These are phyloP conservation scores for Coemansia sp. DNA, from an alignment of 192 early-diverging fungal genomes.

Conservation along the genomic window DNA sequence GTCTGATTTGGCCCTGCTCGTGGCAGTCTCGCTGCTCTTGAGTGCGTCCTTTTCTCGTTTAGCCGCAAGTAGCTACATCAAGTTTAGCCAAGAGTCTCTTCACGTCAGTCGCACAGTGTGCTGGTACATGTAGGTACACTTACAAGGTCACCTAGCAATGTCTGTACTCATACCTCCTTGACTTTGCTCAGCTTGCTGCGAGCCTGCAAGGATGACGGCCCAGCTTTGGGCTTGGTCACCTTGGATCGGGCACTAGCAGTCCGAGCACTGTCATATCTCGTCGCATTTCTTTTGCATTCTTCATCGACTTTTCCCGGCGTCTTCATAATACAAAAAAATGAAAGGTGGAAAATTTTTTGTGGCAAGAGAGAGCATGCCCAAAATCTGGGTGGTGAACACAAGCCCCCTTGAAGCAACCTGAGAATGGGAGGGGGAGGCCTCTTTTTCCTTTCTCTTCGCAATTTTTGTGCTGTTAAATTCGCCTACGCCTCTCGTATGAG, in stretches of 20 bases:
- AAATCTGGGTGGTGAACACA: neutral
- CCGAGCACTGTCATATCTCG: neutral
- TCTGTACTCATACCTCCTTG: constrained; percentile 15
- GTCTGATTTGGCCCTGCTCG: neutral
- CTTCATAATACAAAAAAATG: neutral
- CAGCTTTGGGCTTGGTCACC: constrained; percentile 12
- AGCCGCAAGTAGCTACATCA: constrained; percentile 7
- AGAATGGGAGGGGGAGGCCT: no score
- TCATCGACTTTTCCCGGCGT: neutral
- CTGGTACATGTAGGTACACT: neutral
- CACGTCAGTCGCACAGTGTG: neutral
- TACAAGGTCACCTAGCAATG: neutral
- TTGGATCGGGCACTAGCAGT: neutral
- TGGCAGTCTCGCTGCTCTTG: neutral
- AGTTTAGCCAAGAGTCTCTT: neutral
- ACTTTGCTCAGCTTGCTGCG: constrained; percentile 30
- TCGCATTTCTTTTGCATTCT: neutral
- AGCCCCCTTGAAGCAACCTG: neutral
- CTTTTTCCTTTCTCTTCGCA: neutral
- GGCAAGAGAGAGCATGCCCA: neutral
- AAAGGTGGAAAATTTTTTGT: neutral
- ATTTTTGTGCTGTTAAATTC: neutral
- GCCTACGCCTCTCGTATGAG: constrained; percentile 24
- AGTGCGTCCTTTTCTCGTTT: constrained; percentile 4
- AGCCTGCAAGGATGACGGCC: constrained; percentile 3